These are phyloP conservation scores for Trametes meyenii DNA, from an alignment of 768 basidiomycete species.

Conservation along the genomic window DNA sequence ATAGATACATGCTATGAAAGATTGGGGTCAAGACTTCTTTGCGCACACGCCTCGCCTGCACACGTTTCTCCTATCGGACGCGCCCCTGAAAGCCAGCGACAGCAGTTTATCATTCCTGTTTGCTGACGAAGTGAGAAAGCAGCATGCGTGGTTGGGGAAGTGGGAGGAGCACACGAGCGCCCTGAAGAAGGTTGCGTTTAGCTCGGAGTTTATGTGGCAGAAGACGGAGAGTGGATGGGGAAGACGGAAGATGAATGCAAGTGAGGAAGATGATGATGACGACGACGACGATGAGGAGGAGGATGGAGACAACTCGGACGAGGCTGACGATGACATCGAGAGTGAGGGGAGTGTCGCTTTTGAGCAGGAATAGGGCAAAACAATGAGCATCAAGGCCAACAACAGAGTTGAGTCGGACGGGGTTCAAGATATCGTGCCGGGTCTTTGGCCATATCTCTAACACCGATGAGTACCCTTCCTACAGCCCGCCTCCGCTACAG, in stretches of 20 bases:
- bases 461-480: too few species aligned
- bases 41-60: neutral
- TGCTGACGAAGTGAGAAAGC: neutral
- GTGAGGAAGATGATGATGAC: neutral
- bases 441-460: too few species aligned
- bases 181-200: neutral
- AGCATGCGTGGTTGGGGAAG: neutral
- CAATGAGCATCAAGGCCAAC: too few species aligned
- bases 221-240: neutral
- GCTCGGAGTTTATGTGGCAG: neutral
- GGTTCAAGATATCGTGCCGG: too few species aligned
- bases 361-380: too few species aligned
- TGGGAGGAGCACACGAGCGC: neutral
- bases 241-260: neutral
- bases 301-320: too few species aligned
- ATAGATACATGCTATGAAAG: neutral
- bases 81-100: neutral
- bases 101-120: neutral
- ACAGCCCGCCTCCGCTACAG: too few species aligned
- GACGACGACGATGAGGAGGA: too few species aligned
- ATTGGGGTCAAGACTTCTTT: neutral
- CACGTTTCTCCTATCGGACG: neutral
- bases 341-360: too few species aligned
- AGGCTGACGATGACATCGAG: too few species aligned
- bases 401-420: too few species aligned